Conservation (phyloP, 1,284 basidiomycete species). For the Clitocybe nebularis region DNA sequence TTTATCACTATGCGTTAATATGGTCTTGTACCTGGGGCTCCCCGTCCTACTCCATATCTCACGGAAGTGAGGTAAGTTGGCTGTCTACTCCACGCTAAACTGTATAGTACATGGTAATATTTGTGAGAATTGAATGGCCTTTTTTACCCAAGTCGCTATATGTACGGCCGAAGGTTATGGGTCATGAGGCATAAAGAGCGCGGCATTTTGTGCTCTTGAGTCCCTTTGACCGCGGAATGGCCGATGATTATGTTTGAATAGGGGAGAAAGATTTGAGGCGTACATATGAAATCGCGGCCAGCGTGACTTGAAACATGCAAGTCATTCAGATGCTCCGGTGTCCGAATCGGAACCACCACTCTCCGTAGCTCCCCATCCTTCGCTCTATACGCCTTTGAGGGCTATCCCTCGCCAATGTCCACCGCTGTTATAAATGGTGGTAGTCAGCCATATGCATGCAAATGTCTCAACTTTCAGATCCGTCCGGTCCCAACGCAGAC, state of each 20-base stretch:
- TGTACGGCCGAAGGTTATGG: constrained; percentile 8
- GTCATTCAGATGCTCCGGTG: constrained; percentile 21
- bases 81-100: constrained; percentile 13
- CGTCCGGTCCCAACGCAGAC: constrained; percentile 22
- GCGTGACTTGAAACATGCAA: constrained; percentile 14
- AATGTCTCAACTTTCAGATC: constrained; percentile 69
- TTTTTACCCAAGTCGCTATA: constrained; percentile 6
- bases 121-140: constrained; percentile 16
- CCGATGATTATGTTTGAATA: too few species aligned
- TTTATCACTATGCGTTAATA: constrained; percentile 4
- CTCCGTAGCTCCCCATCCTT: constrained; percentile 18
- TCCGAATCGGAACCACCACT: constrained; percentile 23
- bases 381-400: constrained; percentile 15
- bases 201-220: neutral
- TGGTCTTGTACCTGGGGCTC: constrained; percentile 2
- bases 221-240: neutral
- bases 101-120: constrained; percentile 8
- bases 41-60: constrained; percentile 13
- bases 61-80: constrained; percentile 20
- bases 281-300: constrained; percentile 12
- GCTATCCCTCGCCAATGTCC: constrained; percentile 21
- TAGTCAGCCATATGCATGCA: constrained; percentile 46
- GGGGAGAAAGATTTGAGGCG: neutral
- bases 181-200: constrained; percentile 14
- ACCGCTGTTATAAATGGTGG: constrained; percentile 18